Evolutionary conservation across 2,329 filamentous ascomycete species (phyloP), one percentile per base, ranked within the genome.

Genomic region (Botrytis cinerea): DNA sequence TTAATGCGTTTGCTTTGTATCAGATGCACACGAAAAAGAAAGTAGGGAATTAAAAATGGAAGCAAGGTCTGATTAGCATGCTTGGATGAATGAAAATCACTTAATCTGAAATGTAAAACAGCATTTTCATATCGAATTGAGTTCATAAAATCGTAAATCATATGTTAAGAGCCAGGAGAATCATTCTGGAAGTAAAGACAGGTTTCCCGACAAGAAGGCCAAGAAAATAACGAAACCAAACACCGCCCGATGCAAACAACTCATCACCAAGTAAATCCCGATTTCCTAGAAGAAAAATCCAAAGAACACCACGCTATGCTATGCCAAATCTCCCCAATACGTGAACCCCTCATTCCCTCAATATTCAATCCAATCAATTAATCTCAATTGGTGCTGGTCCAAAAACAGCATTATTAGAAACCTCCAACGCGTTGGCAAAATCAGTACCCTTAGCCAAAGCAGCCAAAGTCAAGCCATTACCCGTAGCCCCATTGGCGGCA

Each of bases 381-480:
- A 87, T 81, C 79, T 86, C 82, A 76, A 87, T 86, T 67, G 86
- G 76, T 5, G 82, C 86, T 0, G 86, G 86, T 0, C 85, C 86
- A 69, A 84, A 84, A 46, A 86, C 71, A 0, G 85, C 83, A 6
- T 78, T 79, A 2, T 74, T 78, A 0, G 82, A 81, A 54, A 86
- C 79, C 6, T 80, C 82, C 74, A 80, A 80, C 2, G 81, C 78
- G 73, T 74, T 79, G 2, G 79, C 75, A 74, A 87, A 85, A 62
- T 81, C 43, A 18, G 63, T 81, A 5, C 76, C 76, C 25, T 80
- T 83, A 0, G 85, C 86, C n/a, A 89, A 81, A 48, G 84, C 84
- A 1, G 86, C 86, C 73, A 89, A 84, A 4, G 85, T 87, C 48
- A 89, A 77, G 0, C 86, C 87, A 38, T 86, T 82, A 79, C 88